Percentiles rank a stretch among this genome's conserved stretches.
These are phyloP conservation scores for Heliamphora pulchella DNA, from an alignment of 179 eudicot species.

Conservation along the genomic window DNA sequence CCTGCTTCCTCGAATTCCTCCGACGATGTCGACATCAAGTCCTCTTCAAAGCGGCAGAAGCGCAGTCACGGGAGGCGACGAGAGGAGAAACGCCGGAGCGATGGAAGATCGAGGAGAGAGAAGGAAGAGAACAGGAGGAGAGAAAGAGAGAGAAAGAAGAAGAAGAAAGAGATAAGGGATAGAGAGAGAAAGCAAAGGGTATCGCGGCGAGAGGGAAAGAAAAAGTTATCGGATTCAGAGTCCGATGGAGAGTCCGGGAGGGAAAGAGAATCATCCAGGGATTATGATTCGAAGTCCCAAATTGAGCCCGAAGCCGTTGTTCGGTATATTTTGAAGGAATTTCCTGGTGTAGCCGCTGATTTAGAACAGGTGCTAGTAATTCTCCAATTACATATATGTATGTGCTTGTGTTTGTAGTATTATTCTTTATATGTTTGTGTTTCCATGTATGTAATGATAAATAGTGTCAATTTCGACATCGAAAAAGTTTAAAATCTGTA, in stretches of 20 bases:
- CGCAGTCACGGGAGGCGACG: slow-evolving; percentile 25
- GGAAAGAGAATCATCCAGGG: neutral
- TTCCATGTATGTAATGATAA: neutral
- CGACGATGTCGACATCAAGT: slow-evolving; percentile 10
- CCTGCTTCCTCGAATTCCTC: slow-evolving; percentile 27
- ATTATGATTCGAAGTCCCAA: slow-evolving; percentile 25
- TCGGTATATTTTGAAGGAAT: slow-evolving; percentile 39
- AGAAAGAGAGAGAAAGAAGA: slow-evolving; percentile 19
- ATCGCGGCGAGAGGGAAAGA: slow-evolving; percentile 25
- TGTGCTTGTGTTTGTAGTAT: too few relatives aligned
- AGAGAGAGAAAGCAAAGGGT: slow-evolving; percentile 25
- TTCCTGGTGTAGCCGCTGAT: slow-evolving; percentile 53
- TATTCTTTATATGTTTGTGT: neutral
- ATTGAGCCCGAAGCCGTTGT: slow-evolving; percentile 27
- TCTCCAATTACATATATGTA: neutral
- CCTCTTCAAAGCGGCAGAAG: slow-evolving; percentile 33
- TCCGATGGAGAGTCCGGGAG: slow-evolving; percentile 22
- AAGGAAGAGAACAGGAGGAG: slow-evolving; percentile 29
- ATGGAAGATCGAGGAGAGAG: slow-evolving; percentile 31
- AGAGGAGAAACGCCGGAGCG: slow-evolving; percentile 21
- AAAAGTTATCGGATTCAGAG: slow-evolving; percentile 29
- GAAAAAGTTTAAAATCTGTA: neutral
- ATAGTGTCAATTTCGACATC: neutral
- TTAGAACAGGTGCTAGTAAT: slow-evolving; percentile 47
- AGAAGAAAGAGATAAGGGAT: slow-evolving; percentile 17